Evolutionary conservation across 257 asterid species (phyloP).

Genomic region (Plectranthus barbatus): DNA sequence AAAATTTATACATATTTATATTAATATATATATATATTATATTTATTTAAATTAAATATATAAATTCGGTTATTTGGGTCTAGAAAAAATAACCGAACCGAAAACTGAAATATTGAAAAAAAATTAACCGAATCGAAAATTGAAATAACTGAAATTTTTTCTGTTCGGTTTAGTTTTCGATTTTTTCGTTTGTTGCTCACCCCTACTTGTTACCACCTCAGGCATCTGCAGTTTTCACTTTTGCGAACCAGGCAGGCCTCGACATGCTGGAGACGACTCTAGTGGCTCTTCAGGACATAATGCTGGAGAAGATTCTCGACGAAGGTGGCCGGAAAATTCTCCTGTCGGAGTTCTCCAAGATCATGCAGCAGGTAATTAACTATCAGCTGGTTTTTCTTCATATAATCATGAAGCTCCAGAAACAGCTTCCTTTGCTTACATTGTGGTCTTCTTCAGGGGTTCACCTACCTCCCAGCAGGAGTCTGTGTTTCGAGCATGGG

Average conservation of each 20-base stretch:
- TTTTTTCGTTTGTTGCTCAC: too few relatives aligned
- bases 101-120: too few relatives aligned
- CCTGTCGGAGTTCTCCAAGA: slow-evolving; percentile 71
- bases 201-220: slow-evolving; percentile 9
- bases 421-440: not conserved
- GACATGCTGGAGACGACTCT: slow-evolving; percentile 97
- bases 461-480: slow-evolving; percentile 68
- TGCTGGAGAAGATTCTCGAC: slow-evolving; percentile 82
- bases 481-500: slow-evolving; percentile 94
- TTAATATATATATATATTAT: too few relatives aligned
- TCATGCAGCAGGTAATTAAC: slow-evolving; percentile 75
- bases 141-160: too few relatives aligned
- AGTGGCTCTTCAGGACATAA: slow-evolving; percentile 81
- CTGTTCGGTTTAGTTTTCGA: too few relatives aligned
- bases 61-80: too few relatives aligned
- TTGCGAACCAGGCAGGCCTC: slow-evolving; percentile 92
- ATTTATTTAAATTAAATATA: too few relatives aligned
- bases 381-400: not conserved
- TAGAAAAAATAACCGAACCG: too few relatives aligned
- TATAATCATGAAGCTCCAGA: not conserved
- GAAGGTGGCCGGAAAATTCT: slow-evolving; percentile 78
- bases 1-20: too few relatives aligned
- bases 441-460: slow-evolving; percentile 42
- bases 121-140: too few relatives aligned
- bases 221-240: slow-evolving; percentile 82